Percentiles rank a stretch among this genome's conserved stretches.
Evolutionary conservation across 768 basidiomycete species (phyloP).

Genomic region (Boletus coccyginus): DNA sequence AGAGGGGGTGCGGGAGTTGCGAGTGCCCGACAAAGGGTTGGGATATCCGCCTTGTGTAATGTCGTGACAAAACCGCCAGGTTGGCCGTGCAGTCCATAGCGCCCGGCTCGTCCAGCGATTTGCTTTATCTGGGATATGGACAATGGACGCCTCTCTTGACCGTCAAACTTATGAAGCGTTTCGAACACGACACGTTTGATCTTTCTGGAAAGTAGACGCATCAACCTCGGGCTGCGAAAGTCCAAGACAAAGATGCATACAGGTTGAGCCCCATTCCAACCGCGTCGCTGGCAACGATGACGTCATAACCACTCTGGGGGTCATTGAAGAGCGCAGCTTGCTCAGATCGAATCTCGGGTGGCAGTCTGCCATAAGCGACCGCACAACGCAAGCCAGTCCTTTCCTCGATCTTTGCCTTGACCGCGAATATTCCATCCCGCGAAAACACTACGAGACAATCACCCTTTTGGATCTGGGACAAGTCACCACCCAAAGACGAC

Average conservation of each 20-base stretch:
- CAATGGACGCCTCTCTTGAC: conserved; percentile 42
- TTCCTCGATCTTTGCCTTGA: conserved; percentile 72
- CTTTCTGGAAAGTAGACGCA: conserved; percentile 51
- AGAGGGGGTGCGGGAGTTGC: conserved; percentile 49
- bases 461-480: conserved; percentile 63
- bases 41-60: conserved; percentile 58
- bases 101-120: conserved; percentile 91
- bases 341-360: conserved; percentile 87
- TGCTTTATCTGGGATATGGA: conserved; percentile 84
- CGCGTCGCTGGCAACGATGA: conserved; percentile 91
- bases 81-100: conserved; percentile 66
- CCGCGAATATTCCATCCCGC: conserved; percentile 66
- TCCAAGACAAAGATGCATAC: conserved; percentile 44
- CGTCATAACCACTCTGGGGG: conserved; percentile 75
- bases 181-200: conserved; percentile 87
- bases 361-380: conserved; percentile 88
- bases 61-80: conserved; percentile 74
- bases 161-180: conserved; percentile 64
- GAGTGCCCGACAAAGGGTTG: conserved; percentile 56
- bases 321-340: conserved; percentile 94
- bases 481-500: conserved; percentile 58
- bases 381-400: conserved; percentile 78
- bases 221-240: not conserved
- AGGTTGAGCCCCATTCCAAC: conserved; percentile 97
- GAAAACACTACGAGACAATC: conserved; percentile 93